Conservation (phyloP, 2,329 filamentous ascomycete species). For the Neospermospora avenae region DNA sequence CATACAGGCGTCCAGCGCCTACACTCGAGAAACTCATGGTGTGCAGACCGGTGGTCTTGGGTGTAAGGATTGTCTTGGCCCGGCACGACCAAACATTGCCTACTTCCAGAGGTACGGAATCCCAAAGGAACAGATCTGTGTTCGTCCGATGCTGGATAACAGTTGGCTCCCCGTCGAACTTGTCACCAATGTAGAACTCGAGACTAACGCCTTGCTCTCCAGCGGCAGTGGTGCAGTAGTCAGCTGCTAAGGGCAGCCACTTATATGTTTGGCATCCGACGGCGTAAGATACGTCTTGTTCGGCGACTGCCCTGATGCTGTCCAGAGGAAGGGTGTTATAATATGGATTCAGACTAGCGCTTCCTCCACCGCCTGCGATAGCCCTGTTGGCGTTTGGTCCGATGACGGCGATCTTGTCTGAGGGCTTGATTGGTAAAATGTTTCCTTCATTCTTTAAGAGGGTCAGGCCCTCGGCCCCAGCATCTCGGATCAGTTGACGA, state of each 20-base stretch:
- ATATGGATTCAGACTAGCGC: constrained; percentile 65
- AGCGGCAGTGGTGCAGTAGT: constrained; percentile 52
- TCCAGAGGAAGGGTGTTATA: constrained; percentile 64
- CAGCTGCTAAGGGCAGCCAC: constrained; percentile 61
- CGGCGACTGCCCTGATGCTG: constrained; percentile 53
- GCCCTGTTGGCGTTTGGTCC: constrained; percentile 65
- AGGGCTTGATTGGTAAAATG: constrained; percentile 55
- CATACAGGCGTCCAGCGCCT: constrained; percentile 58
- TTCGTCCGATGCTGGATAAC: constrained; percentile 58
- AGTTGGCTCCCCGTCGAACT: constrained; percentile 55
- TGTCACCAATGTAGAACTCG: constrained; percentile 63
- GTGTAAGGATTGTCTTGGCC: constrained; percentile 53
- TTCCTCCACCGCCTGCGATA: constrained; percentile 66
- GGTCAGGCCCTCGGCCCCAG: constrained; percentile 60
- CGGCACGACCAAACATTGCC: constrained; percentile 56
- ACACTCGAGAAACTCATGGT: constrained; percentile 67
- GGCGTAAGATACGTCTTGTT: constrained; percentile 56
- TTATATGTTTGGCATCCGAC: constrained; percentile 62
- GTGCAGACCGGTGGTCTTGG: constrained; percentile 57
- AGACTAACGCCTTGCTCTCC: constrained; percentile 60
- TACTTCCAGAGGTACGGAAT: constrained; percentile 61
- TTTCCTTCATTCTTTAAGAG: constrained; percentile 60
- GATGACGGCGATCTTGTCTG: constrained; percentile 60
- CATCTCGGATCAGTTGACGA: constrained; percentile 55
- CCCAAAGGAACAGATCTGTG: constrained; percentile 68